Conservation (phyloP, 192 early-diverging fungal species). For the Dissophora globulifera region DNA sequence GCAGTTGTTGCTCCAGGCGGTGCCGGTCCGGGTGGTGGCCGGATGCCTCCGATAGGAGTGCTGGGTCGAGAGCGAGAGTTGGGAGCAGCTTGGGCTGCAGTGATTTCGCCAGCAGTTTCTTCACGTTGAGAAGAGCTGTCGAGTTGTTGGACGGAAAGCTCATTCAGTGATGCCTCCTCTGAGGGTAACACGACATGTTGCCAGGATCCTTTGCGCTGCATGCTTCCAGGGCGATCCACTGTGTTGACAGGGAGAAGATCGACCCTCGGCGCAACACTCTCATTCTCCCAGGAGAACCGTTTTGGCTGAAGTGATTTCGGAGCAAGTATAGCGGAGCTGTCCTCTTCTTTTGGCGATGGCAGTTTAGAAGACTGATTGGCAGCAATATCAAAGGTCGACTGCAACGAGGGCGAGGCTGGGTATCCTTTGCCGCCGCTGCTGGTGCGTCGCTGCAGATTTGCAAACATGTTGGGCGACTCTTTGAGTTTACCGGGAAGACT, state of each 20-base stretch:
- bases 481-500: constrained; percentile 48
- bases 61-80: constrained; percentile 17
- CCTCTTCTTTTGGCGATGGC: no score
- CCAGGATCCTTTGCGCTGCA: constrained; percentile 34
- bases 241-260: constrained; percentile 19
- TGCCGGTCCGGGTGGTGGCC: constrained; percentile 38
- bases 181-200: no score
- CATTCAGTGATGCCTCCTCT: no score
- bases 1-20: constrained; percentile 1
- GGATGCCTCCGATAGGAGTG: constrained; percentile 29
- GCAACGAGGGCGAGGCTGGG: no score
- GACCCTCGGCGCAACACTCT: constrained; percentile 21
- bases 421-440: constrained; percentile 8
- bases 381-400: no score
- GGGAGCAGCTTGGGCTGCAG: constrained; percentile 11
- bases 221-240: neutral
- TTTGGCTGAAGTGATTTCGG: constrained; percentile 11
- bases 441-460: constrained; percentile 15
- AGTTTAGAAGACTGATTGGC: no score
- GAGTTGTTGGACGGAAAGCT: neutral
- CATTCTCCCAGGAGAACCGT: constrained; percentile 47
- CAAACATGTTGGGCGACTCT: constrained; percentile 15
- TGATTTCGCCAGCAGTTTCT: neutral
- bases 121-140: neutral
- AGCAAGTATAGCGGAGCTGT: no score